phyloP scores from a whole-genome alignment of 352 stramenopile species.

The Globisporangium canariense region DNA sequence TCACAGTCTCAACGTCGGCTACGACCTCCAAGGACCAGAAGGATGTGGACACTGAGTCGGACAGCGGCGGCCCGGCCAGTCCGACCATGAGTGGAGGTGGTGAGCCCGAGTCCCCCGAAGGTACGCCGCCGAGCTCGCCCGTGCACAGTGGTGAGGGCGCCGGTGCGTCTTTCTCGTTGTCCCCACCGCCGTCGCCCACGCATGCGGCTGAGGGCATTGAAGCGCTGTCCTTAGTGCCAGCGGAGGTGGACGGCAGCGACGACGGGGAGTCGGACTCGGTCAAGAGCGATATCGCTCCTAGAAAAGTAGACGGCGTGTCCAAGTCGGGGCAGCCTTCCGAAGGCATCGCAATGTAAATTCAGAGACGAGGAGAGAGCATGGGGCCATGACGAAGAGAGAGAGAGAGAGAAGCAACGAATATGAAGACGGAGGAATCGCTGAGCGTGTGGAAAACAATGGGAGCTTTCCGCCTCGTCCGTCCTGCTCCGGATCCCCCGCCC shows the following conservation, averaged over 20 bases:
- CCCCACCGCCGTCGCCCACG: slow-evolving; percentile 37
- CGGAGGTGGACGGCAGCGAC: slow-evolving; percentile 22
- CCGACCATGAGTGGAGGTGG: slow-evolving; percentile 30
- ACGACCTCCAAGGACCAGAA: slow-evolving; percentile 34
- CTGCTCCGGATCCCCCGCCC: not conserved
- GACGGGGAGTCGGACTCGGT: slow-evolving; percentile 73
- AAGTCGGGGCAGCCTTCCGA: slow-evolving; percentile 47
- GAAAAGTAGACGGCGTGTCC: slow-evolving; percentile 56
- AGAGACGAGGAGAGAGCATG: slow-evolving; percentile 11
- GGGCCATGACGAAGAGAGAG: slow-evolving; percentile 8
- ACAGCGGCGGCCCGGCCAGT: slow-evolving; percentile 50
- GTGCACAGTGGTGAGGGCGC: slow-evolving; percentile 13
- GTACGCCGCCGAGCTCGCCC: slow-evolving; percentile 50
- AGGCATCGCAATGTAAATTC: slow-evolving; percentile 70
- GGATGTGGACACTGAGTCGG: slow-evolving; percentile 66
- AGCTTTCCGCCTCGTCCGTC: not conserved
- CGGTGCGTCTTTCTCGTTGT: slow-evolving; percentile 32
- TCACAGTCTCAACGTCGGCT: slow-evolving; percentile 21
- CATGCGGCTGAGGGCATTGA: slow-evolving; percentile 24
- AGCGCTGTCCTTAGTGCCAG: slow-evolving; percentile 25
- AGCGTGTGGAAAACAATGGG: too few relatives aligned
- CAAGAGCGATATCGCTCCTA: slow-evolving; percentile 71
- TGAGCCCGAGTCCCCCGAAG: slow-evolving; percentile 19
- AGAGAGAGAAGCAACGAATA: not conserved
- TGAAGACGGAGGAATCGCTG: not conserved